These are phyloP conservation scores for Fusarium scirpi DNA, from an alignment of 2,329 filamentous ascomycete genomes.

Conservation along the genomic window DNA sequence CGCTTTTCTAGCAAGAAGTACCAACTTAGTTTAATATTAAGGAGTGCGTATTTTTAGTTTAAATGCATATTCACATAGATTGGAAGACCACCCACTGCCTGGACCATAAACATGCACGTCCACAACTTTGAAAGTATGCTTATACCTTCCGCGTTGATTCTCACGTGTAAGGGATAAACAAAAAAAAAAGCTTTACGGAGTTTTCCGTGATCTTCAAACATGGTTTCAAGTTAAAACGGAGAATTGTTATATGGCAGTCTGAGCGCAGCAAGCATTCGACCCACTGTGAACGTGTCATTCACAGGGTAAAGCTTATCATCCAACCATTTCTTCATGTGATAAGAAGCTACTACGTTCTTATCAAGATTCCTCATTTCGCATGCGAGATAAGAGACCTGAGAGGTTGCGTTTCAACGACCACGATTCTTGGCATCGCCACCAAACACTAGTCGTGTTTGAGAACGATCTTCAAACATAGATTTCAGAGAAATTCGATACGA, in stretches of 20 bases:
- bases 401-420: conserved; percentile 6
- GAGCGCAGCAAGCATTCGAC: neutral
- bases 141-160: neutral
- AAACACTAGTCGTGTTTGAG: conserved; percentile 21
- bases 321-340: neutral
- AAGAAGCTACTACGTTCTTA: neutral
- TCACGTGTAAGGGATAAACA: neutral
- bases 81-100: neutral
- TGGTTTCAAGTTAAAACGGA: neutral
- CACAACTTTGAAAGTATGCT: neutral
- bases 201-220: neutral
- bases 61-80: neutral
- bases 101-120: neutral
- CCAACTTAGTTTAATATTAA: neutral
- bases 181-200: neutral
- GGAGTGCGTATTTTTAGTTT: neutral
- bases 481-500: conserved; percentile 3
- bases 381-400: conserved; percentile 22
- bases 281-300: neutral
- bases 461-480: conserved; percentile 18
- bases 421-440: conserved; percentile 3
- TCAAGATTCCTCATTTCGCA: conserved; percentile 16
- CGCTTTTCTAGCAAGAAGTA: neutral
- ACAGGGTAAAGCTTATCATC: neutral
- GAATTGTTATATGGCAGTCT: neutral